Percentiles rank a stretch among this genome's conserved stretches.
These are phyloP conservation scores for Solanum raphanifolium DNA, from an alignment of 257 asterid species.

Conservation along the genomic window DNA sequence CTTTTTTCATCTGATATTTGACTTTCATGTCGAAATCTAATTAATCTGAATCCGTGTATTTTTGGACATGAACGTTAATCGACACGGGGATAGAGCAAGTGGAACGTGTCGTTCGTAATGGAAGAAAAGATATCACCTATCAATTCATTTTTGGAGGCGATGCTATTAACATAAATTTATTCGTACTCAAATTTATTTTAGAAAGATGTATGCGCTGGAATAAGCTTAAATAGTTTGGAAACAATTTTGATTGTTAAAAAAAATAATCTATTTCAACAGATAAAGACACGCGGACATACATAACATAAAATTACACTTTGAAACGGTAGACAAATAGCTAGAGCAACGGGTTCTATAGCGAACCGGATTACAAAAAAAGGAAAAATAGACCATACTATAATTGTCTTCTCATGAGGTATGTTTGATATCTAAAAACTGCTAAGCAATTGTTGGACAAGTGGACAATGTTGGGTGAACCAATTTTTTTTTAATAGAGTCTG, in stretches of 20 bases:
- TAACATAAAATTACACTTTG: not conserved
- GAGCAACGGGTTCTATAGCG: not conserved
- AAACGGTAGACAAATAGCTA: not conserved
- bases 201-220: not conserved
- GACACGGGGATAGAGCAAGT: not conserved
- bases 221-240: not conserved
- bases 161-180: not conserved
- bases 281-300: not conserved
- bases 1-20: not conserved
- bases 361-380: not conserved
- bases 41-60: not conserved
- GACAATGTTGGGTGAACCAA: not conserved
- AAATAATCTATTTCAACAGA: not conserved
- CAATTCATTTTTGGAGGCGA: not conserved
- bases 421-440: not conserved
- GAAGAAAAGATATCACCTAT: not conserved
- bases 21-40: not conserved
- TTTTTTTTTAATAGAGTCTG: not conserved
- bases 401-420: not conserved
- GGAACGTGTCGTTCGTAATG: not conserved
- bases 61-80: not conserved
- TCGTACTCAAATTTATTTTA: not conserved
- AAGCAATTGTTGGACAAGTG: not conserved
- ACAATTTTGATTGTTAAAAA: not conserved
- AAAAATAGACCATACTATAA: not conserved